Percentiles rank a stretch among this genome's conserved stretches.
Conservation (phyloP, 2,329 filamentous ascomycete species). For the Arthrinium phaeospermum region DNA sequence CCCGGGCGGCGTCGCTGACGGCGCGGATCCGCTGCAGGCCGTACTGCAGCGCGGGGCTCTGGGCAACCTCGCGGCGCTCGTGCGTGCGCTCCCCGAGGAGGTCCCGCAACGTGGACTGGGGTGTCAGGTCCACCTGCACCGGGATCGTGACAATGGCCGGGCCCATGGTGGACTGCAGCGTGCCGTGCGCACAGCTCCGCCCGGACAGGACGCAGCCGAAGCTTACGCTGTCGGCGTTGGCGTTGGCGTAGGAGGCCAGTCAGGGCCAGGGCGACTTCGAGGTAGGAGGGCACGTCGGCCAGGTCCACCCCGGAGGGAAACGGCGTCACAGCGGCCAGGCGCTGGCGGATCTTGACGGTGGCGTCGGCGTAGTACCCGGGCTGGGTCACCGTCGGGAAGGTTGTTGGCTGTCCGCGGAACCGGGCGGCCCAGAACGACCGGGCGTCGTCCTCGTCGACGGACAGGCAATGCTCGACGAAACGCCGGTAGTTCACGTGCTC, state of each 20-base stretch:
- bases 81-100: conserved; percentile 25
- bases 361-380: not conserved
- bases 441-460: conserved; percentile 23
- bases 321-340: not conserved
- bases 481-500: conserved; percentile 21
- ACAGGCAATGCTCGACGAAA: conserved; percentile 22
- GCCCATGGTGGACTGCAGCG: conserved; percentile 28
- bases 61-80: conserved; percentile 21
- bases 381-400: conserved; percentile 22
- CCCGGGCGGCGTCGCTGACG: conserved; percentile 6
- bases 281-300: conserved; percentile 23
- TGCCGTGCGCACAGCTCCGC: conserved; percentile 30
- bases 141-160: conserved; percentile 49
- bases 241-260: conserved; percentile 24
- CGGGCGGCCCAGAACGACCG: conserved; percentile 27
- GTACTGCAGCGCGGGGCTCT: conserved; percentile 53
- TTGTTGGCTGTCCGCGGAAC: conserved; percentile 23
- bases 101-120: conserved; percentile 33
- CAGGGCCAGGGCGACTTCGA: conserved; percentile 28
- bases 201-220: conserved; percentile 34
- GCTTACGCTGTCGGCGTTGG: conserved; percentile 24
- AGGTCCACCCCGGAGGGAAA: conserved; percentile 3
- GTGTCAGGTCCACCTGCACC: conserved; percentile 38
- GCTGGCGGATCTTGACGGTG: not conserved
- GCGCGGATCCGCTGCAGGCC: conserved; percentile 19